Conservation (phyloP, 2,329 filamentous ascomycete genomes). For the Diaporthe helianthi region DNA sequence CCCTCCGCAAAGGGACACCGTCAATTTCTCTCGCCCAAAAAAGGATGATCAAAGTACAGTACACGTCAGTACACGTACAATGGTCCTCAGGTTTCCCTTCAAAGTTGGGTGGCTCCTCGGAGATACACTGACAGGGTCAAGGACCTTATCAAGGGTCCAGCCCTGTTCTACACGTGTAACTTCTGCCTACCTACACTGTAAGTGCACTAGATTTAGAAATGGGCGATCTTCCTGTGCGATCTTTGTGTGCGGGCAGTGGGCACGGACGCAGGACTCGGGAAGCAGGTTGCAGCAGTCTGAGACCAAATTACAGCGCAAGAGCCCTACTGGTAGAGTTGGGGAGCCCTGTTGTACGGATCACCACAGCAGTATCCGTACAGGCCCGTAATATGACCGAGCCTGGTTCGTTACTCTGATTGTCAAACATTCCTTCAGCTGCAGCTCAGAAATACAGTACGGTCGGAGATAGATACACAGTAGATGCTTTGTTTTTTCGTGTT, state of each 20-base stretch:
- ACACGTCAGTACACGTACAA: no score
- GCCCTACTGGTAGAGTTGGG: neutral
- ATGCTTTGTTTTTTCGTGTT: neutral
- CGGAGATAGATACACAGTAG: neutral
- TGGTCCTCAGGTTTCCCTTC: neutral
- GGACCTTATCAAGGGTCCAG: neutral
- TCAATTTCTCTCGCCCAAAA: slow-evolving; percentile 13
- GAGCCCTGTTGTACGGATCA: slow-evolving; percentile 1
- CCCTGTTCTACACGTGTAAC: no score
- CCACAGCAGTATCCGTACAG: neutral
- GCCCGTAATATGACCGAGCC: slow-evolving; percentile 1
- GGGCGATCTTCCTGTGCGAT: slow-evolving; percentile 1
- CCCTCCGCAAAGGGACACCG: neutral
- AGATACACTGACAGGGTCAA: slow-evolving; percentile 2
- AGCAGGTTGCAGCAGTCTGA: slow-evolving; percentile 14
- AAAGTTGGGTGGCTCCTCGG: neutral
- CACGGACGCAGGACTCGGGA: neutral
- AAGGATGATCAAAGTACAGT: neutral
- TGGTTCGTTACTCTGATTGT: neutral
- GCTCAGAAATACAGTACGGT: neutral
- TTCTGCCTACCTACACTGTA: no score
- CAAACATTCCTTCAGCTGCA: slow-evolving; percentile 3
- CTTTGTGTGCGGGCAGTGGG: neutral
- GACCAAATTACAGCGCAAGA: neutral
- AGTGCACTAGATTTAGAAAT: slow-evolving; percentile 10